These are phyloP conservation scores for Coffea canephora DNA, from an alignment of 257 asterid genomes.

Conservation along the genomic window DNA sequence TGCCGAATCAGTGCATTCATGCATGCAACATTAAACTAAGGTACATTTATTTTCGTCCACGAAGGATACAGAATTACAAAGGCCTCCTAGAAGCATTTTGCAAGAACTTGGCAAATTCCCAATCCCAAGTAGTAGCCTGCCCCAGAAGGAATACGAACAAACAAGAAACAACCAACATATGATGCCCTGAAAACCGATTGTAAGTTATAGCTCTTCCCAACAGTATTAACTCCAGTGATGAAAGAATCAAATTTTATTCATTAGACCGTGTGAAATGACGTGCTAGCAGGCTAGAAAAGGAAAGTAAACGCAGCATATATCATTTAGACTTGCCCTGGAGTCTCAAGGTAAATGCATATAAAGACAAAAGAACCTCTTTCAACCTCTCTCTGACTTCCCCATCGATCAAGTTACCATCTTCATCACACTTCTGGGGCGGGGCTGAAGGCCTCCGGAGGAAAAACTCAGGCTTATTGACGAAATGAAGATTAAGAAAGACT, in stretches of 20 bases:
- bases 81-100: neutral
- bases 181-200: no score
- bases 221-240: no score
- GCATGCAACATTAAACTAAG: no score
- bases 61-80: no score
- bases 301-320: neutral
- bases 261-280: no score
- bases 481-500: slow-evolving; percentile 66
- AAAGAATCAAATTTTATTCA: no score
- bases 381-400: slow-evolving; percentile 43
- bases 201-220: no score
- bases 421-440: slow-evolving; percentile 63
- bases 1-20: no score
- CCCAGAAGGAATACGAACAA: neutral
- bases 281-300: no score
- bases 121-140: neutral
- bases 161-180: no score
- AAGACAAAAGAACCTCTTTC: slow-evolving; percentile 48
- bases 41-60: no score
- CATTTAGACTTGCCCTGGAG: slow-evolving; percentile 40
- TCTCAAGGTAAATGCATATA: slow-evolving; percentile 53
- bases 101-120: neutral
- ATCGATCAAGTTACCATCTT: slow-evolving; percentile 58
- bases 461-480: slow-evolving; percentile 77
- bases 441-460: slow-evolving; percentile 41